Evolutionary conservation across 768 basidiomycete genomes (phyloP), one percentile per base, ranked within the genome.

Genomic region (Tricholoma matsutake): DNA sequence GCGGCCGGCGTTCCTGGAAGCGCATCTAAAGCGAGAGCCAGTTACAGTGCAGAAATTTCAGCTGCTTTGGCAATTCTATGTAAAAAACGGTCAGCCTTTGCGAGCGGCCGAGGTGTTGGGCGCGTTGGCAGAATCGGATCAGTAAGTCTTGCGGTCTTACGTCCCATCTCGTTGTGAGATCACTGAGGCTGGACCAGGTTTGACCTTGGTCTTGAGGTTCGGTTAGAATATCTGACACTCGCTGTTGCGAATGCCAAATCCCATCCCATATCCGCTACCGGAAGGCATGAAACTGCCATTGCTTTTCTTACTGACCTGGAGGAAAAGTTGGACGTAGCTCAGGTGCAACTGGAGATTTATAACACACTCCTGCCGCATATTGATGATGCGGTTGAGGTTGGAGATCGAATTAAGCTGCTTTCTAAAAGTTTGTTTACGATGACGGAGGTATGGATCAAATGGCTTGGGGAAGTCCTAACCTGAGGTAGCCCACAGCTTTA

Each of bases 161-260:
- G 28, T n/a, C 25, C 43, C 0, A 13, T 54, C 7, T 45, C 61
- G 8, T 58, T 22, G 32, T 34, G 16, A 18, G 29, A 18, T 53
- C 6, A 53, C n/a, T n/a, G 31, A 31, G 29, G 3, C 56, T 57
- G 34, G 59, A 39, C 0, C 53, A 92, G 89, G 60, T 88, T 91
- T 69, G 79, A 86, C 54, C 73, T 92, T 29, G 70, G 82, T 7
- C 78, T 99, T 39, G 85, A 89, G 59, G 79, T 84, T 57, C 86
- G 97, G 57, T 76, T 98, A 58, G 94, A 98, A 71, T 97, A 92
- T 74, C 82, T 98, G 47, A 96, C 95, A 0, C 85, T 97, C 54
- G 94, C 97, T 1, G 90, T 98, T 45, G 91, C 92, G 57, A 97
- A 98, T 69, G 96, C 95, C 55, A 98, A 98, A 75, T 96, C 96